Percentiles rank a stretch among this genome's conserved stretches.
These are phyloP conservation scores for Heterobasidion parviporum DNA, from an alignment of 1,284 basidiomycete species.

Conservation along the genomic window DNA sequence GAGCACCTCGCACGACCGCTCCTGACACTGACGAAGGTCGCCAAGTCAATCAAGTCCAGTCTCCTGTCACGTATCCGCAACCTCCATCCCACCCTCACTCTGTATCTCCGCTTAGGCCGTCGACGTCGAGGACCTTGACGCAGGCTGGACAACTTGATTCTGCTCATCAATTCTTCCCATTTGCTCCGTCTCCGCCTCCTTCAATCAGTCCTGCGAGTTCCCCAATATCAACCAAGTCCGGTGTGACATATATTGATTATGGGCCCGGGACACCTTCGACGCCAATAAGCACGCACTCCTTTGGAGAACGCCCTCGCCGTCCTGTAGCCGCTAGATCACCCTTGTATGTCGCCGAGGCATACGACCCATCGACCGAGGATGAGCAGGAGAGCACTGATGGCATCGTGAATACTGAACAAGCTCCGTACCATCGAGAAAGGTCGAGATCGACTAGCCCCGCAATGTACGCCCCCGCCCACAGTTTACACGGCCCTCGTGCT, in stretches of 20 bases:
- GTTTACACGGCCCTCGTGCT: not conserved
- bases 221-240: constrained; percentile 2
- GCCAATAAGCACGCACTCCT: not conserved
- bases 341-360: not conserved
- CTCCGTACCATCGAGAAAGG: not conserved
- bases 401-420: not conserved
- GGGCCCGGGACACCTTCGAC: not conserved
- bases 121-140: not conserved
- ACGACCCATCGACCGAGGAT: not conserved
- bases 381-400: not conserved
- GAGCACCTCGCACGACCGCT: not conserved
- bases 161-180: not conserved
- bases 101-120: not conserved
- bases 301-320: not conserved
- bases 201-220: constrained; percentile 2
- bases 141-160: not conserved
- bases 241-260: constrained; percentile 4
- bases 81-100: not conserved
- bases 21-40: not conserved
- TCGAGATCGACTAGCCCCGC: not conserved
- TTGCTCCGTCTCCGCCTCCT: constrained; percentile 5
- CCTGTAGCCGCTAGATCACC: not conserved
- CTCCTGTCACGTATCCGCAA: not conserved
- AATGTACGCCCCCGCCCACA: not conserved
- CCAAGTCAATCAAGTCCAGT: not conserved